These are phyloP conservation scores for Zasmidium citrigriseum DNA, from an alignment of 2,329 filamentous ascomycete species.

Conservation along the genomic window DNA sequence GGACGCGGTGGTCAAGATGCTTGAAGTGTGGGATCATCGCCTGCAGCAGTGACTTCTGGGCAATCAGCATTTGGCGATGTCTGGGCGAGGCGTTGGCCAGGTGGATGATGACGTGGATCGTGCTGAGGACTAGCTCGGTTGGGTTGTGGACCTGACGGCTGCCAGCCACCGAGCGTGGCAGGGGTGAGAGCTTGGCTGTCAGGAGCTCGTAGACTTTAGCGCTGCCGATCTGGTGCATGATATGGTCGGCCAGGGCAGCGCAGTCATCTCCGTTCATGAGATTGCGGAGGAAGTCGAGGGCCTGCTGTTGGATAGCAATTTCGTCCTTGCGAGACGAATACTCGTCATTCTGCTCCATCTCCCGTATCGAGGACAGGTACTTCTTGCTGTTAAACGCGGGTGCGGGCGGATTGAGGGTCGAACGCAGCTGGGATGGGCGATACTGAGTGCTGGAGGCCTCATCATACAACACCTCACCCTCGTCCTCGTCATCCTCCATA, in stretches of 20 bases:
- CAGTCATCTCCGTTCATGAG: conserved; percentile 69
- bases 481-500: conserved; percentile 35
- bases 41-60: conserved; percentile 74
- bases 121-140: conserved; percentile 70
- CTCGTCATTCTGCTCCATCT: conserved; percentile 62
- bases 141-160: conserved; percentile 43
- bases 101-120: conserved; percentile 82
- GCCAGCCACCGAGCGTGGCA: conserved; percentile 16
- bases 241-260: conserved; percentile 76
- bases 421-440: conserved; percentile 36
- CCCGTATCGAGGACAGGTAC: conserved; percentile 32
- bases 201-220: conserved; percentile 80
- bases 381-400: conserved; percentile 29
- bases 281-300: conserved; percentile 85
- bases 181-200: conserved; percentile 69
- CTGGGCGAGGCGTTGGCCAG: conserved; percentile 78
- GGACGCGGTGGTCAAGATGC: conserved; percentile 72
- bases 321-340: conserved; percentile 74
- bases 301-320: conserved; percentile 85
- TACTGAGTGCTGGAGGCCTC: conserved; percentile 37
- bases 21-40: conserved; percentile 72
- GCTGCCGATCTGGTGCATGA: conserved; percentile 75
- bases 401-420: conserved; percentile 31
- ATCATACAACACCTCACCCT: conserved; percentile 50
- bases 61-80: conserved; percentile 75